Evolutionary conservation across 768 basidiomycete genomes (phyloP), one percentile per base, ranked within the genome.

Genomic region (Phaffia australis): DNA sequence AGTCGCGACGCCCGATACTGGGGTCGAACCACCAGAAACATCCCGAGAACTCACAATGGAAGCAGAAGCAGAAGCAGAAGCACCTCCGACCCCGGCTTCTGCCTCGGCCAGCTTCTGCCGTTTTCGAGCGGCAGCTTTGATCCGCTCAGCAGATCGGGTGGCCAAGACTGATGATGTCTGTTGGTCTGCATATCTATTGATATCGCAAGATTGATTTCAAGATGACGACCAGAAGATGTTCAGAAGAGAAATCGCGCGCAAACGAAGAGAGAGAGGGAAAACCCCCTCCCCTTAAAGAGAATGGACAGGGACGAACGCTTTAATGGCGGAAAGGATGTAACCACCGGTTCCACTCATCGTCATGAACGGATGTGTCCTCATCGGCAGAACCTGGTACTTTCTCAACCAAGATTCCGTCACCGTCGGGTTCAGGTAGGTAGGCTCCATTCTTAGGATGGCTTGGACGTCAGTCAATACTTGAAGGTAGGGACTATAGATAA

Each of bases 301-400:
- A 35, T 46, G 49, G 9, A 25, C 35, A 14, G 25, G 25, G 65
- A 71, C 80, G 54, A 79, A 92, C 87, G 97, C 84, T 82, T 89
- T 89, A n/a, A 84, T 86, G 21, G 85, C 82, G 73, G 88, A 85
- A 35, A 97, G 80, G 54, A 98, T 77, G 77, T 84, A 95, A 0
- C 95, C 94, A 18, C 91, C 93, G 0, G 87, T 85, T 15, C 89
- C 89, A 25, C 88, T 86, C 66, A 85, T 88, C 64, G 81, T 85
- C 95, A 99, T 98, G 70, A 83, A 84, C 3, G 95, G 95, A 78
- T 99, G 95, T 50, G 89, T 94, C 47, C 95, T 82, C 27, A 95
- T 94, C 27, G 95, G 95, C n/a, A 99, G 80, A 19, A 92, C 86
- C 79, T 83, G 65, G 78, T 98, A 99, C 69, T 83, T 82, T 32